A percentile compares a stretch with the other conserved stretches of the same genome.
These are phyloP conservation scores for Apodospora peruviana DNA, from an alignment of 495 filamentous ascomycete genomes.

Conservation along the genomic window DNA sequence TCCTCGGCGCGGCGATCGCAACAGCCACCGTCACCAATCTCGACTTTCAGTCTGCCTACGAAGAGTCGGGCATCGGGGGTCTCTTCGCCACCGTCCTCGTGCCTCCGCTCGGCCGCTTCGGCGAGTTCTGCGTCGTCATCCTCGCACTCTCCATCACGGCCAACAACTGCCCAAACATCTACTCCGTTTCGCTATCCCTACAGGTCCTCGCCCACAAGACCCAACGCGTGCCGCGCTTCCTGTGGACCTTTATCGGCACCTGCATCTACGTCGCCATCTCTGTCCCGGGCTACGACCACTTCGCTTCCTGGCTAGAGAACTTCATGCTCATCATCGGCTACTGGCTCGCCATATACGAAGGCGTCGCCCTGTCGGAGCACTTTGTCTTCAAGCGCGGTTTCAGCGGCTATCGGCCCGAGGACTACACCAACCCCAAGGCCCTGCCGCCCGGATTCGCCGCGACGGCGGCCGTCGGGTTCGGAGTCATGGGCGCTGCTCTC, in stretches of 20 bases:
- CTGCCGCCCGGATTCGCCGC: slow-evolving; percentile 73
- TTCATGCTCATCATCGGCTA: slow-evolving; percentile 79
- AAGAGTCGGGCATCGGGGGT: slow-evolving; percentile 59
- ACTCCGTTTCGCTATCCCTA: slow-evolving; percentile 71
- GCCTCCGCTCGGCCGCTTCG: slow-evolving; percentile 64
- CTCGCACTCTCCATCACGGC: slow-evolving; percentile 75
- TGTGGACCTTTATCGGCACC: slow-evolving; percentile 68
- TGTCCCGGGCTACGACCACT: slow-evolving; percentile 71
- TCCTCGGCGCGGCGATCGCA: slow-evolving; percentile 70
- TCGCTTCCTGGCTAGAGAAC: slow-evolving; percentile 65
- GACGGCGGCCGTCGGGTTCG: slow-evolving; percentile 58
- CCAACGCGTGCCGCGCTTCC: slow-evolving; percentile 66
- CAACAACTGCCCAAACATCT: slow-evolving; percentile 87
- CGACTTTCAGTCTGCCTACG: slow-evolving; percentile 58
- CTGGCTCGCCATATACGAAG: slow-evolving; percentile 81
- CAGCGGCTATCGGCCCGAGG: slow-evolving; percentile 53
- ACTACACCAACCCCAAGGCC: slow-evolving; percentile 53
- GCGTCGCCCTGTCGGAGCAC: slow-evolving; percentile 67
- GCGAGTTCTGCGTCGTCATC: slow-evolving; percentile 76
- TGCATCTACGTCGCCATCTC: slow-evolving; percentile 67
- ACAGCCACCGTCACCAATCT: slow-evolving; percentile 53
- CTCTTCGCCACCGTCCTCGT: slow-evolving; percentile 63
- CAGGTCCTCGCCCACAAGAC: slow-evolving; percentile 63
- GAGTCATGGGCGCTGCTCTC: slow-evolving; percentile 64
- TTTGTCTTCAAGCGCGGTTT: slow-evolving; percentile 68